These are phyloP conservation scores for Ogataea glucozyma DNA, from an alignment of 805 yeast species.

Conservation along the genomic window DNA sequence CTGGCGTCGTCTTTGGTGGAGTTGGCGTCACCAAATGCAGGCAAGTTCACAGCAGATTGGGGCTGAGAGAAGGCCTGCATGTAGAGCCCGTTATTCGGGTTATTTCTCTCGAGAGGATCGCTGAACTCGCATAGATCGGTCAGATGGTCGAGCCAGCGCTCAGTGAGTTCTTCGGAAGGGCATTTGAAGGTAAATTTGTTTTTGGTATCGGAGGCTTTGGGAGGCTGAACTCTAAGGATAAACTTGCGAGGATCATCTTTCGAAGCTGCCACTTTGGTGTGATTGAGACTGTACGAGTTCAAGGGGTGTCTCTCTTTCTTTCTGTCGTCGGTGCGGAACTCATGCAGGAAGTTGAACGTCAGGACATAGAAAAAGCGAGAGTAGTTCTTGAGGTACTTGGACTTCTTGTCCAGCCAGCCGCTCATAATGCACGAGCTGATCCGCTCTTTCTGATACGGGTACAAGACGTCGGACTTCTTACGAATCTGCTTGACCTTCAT, in stretches of 20 bases:
- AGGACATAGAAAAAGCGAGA: slow-evolving; percentile 64
- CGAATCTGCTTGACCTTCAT: slow-evolving; percentile 40
- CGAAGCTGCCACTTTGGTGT: slow-evolving; percentile 34
- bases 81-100: slow-evolving; percentile 37
- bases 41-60: slow-evolving; percentile 12
- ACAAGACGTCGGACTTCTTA: slow-evolving; percentile 50
- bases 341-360: slow-evolving; percentile 67
- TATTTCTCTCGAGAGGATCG: slow-evolving; percentile 50
- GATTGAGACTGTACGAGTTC: slow-evolving; percentile 42
- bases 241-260: slow-evolving; percentile 40
- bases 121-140: slow-evolving; percentile 51
- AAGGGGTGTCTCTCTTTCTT: slow-evolving; percentile 52
- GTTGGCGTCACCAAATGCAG: slow-evolving; percentile 7
- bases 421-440: slow-evolving; percentile 56
- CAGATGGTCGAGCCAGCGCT: slow-evolving; percentile 57
- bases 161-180: slow-evolving; percentile 43
- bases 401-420: slow-evolving; percentile 60
- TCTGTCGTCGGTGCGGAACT: slow-evolving; percentile 58
- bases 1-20: slow-evolving; percentile 18
- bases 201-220: slow-evolving; percentile 27
- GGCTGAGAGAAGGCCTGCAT: slow-evolving; percentile 11
- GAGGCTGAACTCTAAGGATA: slow-evolving; percentile 38
- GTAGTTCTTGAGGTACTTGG: slow-evolving; percentile 61
- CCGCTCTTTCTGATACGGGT: slow-evolving; percentile 54
- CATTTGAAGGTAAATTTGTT: slow-evolving; percentile 43